phyloP scores from a whole-genome alignment of 768 basidiomycete species.

The Lyophyllum decastes region DNA sequence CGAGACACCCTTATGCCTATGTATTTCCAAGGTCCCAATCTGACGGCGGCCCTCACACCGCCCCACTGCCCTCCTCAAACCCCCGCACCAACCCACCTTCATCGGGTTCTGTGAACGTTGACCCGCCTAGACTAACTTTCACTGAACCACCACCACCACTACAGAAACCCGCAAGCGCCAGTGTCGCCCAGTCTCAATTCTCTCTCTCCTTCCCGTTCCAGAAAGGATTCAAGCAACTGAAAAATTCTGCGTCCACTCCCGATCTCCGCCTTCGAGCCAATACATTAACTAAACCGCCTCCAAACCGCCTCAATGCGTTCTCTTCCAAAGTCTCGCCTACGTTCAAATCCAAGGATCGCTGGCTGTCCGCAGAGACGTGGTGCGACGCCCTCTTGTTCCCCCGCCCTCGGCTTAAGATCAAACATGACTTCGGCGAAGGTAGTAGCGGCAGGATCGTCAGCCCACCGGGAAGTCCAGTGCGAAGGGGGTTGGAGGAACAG shows the following conservation, averaged over 20 bases:
- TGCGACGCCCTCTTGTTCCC: slow-evolving; percentile 81
- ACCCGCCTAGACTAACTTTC: slow-evolving; percentile 30
- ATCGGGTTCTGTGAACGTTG: slow-evolving; percentile 6
- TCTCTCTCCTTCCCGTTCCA: slow-evolving; percentile 1
- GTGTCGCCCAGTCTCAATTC: slow-evolving; percentile 3
- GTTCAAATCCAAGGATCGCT: slow-evolving; percentile 55
- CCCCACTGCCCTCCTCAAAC: slow-evolving; percentile 14
- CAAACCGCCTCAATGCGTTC: neutral
- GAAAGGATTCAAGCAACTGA: slow-evolving; percentile 32
- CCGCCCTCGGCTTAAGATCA: slow-evolving; percentile 66
- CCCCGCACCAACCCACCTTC: slow-evolving; percentile 11
- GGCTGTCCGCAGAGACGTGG: slow-evolving; percentile 78
- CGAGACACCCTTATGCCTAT: slow-evolving; percentile 20
- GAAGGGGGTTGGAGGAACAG: slow-evolving; percentile 13
- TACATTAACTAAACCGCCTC: neutral
- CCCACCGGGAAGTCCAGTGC: slow-evolving; percentile 49
- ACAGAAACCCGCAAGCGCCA: slow-evolving; percentile 6
- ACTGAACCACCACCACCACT: slow-evolving; percentile 24
- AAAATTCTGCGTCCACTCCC: slow-evolving; percentile 66
- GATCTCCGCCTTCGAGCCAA: slow-evolving; percentile 43
- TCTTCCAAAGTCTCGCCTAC: slow-evolving; percentile 9
- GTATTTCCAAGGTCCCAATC: slow-evolving; percentile 24
- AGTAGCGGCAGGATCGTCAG: slow-evolving; percentile 41
- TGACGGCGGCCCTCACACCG: slow-evolving; percentile 15
- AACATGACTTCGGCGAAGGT: slow-evolving; percentile 26